These are phyloP conservation scores for Aspergillus fischeri DNA, from an alignment of 2,329 filamentous ascomycete genomes.

Conservation along the genomic window DNA sequence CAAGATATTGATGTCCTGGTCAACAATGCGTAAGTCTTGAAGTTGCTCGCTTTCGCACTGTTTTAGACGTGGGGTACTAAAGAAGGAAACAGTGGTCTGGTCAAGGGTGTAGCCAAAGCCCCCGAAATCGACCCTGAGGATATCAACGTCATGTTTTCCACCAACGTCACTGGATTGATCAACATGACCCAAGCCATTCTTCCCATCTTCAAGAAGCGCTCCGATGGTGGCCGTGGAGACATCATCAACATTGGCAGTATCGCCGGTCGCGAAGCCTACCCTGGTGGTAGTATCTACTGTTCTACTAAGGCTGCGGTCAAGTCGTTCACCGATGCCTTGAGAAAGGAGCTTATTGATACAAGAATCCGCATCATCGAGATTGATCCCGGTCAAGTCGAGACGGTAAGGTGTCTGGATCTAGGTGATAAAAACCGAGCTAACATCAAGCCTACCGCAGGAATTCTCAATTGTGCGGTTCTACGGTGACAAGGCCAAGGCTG, in stretches of 20 bases:
- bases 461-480: slow-evolving; percentile 86
- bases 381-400: slow-evolving; percentile 91
- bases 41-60: slow-evolving; percentile 53
- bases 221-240: slow-evolving; percentile 74
- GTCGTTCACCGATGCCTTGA: slow-evolving; percentile 75
- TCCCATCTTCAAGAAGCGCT: slow-evolving; percentile 68
- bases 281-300: slow-evolving; percentile 86
- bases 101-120: slow-evolving; percentile 81
- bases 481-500: slow-evolving; percentile 83
- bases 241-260: slow-evolving; percentile 95
- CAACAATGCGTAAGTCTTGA: slow-evolving; percentile 84
- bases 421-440: slow-evolving; percentile 1
- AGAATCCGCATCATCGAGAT: slow-evolving; percentile 81
- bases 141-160: slow-evolving; percentile 81
- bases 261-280: slow-evolving; percentile 82
- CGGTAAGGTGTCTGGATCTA: slow-evolving; percentile 46
- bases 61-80: slow-evolving; percentile 2
- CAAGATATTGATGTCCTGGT: slow-evolving; percentile 82
- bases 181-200: slow-evolving; percentile 93
- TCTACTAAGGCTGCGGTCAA: slow-evolving; percentile 86
- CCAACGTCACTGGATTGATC: slow-evolving; percentile 92
- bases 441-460: slow-evolving; percentile 49
- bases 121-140: slow-evolving; percentile 79
- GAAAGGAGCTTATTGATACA: slow-evolving; percentile 77
- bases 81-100: slow-evolving; percentile 62